Base-by-base conservation (phyloP, 495 filamentous ascomycete genomes). In the Aspergillus diversus region DNA sequence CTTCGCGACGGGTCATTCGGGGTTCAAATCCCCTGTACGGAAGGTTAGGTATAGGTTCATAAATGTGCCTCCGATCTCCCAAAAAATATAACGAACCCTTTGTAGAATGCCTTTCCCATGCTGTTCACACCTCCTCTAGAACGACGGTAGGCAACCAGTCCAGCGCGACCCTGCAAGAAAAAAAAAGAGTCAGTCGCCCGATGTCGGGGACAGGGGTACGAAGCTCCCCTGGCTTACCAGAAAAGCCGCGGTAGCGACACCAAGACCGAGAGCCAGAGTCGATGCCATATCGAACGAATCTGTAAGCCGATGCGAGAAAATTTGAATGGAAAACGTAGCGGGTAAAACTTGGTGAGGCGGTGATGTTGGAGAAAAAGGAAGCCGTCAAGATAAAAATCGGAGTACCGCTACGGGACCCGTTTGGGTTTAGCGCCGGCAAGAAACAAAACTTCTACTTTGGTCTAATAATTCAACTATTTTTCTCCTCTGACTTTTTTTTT, bases 71-170 rank as follows among this genome's bases (percentile, higher is more conserved):
- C 33, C 12, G 12, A 8, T 31, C 5, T 11, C 42, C 15, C 3
- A 39, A 52, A 33, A 13, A 31, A 17, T 12, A 32, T 7, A 59
- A 74, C 75, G 43, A 56, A 81, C 79, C 95, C 95, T 77, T 97
- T 98, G 82, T 97, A 98, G 73, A 90, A 99, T 34, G 91, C 87
- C 75, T 91, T 91, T 63, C 95, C 94, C 59, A 97, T 75, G n/a
- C 86, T 84, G 63, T 87, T 87, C 60, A 89, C 81, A 68, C 89
- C 88, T 70, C 90, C 92, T 64, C 88, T 83, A 57, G 89, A 97
- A 59, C 91, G 87, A 50, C 92, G 89, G 70, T 92, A 84, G 57
- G 96, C 95, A 55, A 97, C 89, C 11, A 96, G 81, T 56, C 94
- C 95, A 64, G 96, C 93, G 66, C 95, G 89, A 68, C 94, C 94